Percentiles rank a stretch among this genome's conserved stretches.
Conservation (phyloP, 176 grass and related monocot species). For the Cenchrus americanus region DNA sequence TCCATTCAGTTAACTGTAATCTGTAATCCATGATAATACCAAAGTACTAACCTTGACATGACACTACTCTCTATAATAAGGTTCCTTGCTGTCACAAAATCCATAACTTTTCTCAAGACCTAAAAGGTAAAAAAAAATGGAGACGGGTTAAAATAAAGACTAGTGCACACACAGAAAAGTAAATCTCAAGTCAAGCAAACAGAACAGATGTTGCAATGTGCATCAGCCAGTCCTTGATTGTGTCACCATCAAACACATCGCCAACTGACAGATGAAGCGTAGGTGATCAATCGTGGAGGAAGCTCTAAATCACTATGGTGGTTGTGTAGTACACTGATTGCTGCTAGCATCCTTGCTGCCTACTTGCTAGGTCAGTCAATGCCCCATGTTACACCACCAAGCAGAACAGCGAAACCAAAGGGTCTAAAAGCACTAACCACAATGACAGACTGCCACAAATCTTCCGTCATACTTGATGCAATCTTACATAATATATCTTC, state of each 20-base stretch:
- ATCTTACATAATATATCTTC: slow-evolving; percentile 65
- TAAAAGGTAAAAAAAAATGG: slow-evolving; percentile 42
- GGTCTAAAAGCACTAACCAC: slow-evolving; percentile 58
- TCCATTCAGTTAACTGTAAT: slow-evolving; percentile 26
- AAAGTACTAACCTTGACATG: slow-evolving; percentile 78
- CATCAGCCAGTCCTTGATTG: slow-evolving; percentile 9
- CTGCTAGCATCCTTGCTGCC: slow-evolving; percentile 12
- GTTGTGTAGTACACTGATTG: slow-evolving; percentile 14
- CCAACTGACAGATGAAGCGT: slow-evolving; percentile 21
- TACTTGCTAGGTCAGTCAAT: slow-evolving; percentile 11
- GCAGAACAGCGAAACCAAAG: slow-evolving; percentile 15
- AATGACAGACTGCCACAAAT: slow-evolving; percentile 77
- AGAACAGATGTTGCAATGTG: slow-evolving; percentile 3
- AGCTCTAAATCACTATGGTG: slow-evolving; percentile 16
- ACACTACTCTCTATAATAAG: slow-evolving; percentile 68
- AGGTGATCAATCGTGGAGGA: slow-evolving; percentile 9
- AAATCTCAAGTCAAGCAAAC: slow-evolving; percentile 13
- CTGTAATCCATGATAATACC: slow-evolving; percentile 25
- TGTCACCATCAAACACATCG: not conserved
- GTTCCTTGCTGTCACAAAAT: slow-evolving; percentile 80
- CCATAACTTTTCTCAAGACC: slow-evolving; percentile 94
- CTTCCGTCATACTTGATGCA: slow-evolving; percentile 62
- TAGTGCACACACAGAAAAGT: not conserved
- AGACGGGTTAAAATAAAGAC: slow-evolving; percentile 1
- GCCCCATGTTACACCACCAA: slow-evolving; percentile 15